Evolutionary conservation across 192 early-diverging fungal genomes (phyloP).

Genomic region (Tieghemiomyces parasiticus): DNA sequence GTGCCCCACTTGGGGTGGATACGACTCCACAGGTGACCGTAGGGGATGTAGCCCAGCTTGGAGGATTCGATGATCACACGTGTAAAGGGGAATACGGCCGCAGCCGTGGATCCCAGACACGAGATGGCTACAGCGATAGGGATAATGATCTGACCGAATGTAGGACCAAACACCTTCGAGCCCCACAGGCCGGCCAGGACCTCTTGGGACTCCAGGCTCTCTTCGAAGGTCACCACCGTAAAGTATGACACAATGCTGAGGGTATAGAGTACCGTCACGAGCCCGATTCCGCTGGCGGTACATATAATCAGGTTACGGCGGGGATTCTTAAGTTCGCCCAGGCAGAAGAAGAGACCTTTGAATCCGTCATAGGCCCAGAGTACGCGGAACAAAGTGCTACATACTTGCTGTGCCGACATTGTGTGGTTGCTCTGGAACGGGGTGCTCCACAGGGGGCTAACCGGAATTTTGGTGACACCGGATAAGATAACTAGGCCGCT

Average conservation of each 20-base stretch:
- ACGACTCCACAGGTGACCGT: slow-evolving; percentile 19
- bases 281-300: slow-evolving; percentile 29
- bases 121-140: slow-evolving; percentile 30
- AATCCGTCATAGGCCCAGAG: slow-evolving; percentile 41
- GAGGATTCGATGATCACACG: slow-evolving; percentile 35
- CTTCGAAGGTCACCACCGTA: slow-evolving; percentile 23
- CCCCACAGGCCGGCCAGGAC: slow-evolving; percentile 35
- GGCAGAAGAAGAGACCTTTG: slow-evolving; percentile 38
- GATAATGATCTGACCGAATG: slow-evolving; percentile 29
- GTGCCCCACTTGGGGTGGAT: slow-evolving; percentile 22
- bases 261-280: slow-evolving; percentile 37
- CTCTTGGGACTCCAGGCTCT: slow-evolving; percentile 17
- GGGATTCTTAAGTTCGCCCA: slow-evolving; percentile 39
- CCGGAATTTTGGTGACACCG: neutral
- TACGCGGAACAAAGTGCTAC: slow-evolving; percentile 25
- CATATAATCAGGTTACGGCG: slow-evolving; percentile 40
- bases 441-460: slow-evolving; percentile 8
- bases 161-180: slow-evolving; percentile 20
- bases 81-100: slow-evolving; percentile 23
- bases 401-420: slow-evolving; percentile 15
- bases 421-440: slow-evolving; percentile 13
- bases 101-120: slow-evolving; percentile 28
- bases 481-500: slow-evolving; percentile 15
- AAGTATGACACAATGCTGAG: slow-evolving; percentile 38
- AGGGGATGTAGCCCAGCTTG: slow-evolving; percentile 33